These are phyloP conservation scores for Termitomyces sp. DNA, from an alignment of 768 basidiomycete species.

Conservation along the genomic window DNA sequence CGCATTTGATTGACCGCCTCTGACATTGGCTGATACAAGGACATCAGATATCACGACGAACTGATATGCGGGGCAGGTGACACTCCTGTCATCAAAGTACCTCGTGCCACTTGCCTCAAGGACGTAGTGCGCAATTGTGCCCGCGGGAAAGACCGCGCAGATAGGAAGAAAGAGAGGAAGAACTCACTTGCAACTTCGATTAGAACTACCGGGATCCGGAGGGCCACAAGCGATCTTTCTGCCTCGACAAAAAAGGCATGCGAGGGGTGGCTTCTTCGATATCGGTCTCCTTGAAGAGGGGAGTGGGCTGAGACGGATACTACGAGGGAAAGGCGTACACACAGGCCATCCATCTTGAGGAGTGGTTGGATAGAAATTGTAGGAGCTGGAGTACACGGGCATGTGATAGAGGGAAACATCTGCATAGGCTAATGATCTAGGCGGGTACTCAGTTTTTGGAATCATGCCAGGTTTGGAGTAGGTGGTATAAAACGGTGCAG, in stretches of 20 bases:
- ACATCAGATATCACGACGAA: conserved; percentile 5
- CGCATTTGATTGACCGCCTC: conserved; percentile 61
- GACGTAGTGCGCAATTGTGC: conserved; percentile 3
- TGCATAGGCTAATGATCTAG: neutral
- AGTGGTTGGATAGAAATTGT: conserved; percentile 6
- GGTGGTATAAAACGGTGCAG: conserved; percentile 1
- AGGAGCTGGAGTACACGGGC: neutral
- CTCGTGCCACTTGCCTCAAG: conserved; percentile 8
- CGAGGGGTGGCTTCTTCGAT: conserved; percentile 54
- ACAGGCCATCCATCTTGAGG: conserved; percentile 10
- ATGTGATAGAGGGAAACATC: conserved; percentile 2
- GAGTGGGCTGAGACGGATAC: conserved; percentile 20
- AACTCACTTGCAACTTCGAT: conserved; percentile 64
- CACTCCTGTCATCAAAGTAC: conserved; percentile 4
- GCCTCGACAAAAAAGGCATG: conserved; percentile 61
- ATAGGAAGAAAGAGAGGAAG: conserved; percentile 3
- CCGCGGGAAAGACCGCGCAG: neutral
- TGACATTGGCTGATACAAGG: conserved; percentile 57
- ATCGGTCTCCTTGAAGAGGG: conserved; percentile 23
- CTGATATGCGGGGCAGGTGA: conserved; percentile 1
- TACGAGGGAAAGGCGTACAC: conserved; percentile 14
- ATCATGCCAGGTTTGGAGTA: neutral
- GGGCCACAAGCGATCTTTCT: conserved; percentile 68
- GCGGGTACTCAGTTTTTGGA: neutral
- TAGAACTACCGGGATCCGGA: conserved; percentile 43